A percentile compares a stretch with the other conserved stretches of the same genome.
Conservation (phyloP, 495 filamentous ascomycete genomes). For the Hyaloscypha hepaticicola region DNA sequence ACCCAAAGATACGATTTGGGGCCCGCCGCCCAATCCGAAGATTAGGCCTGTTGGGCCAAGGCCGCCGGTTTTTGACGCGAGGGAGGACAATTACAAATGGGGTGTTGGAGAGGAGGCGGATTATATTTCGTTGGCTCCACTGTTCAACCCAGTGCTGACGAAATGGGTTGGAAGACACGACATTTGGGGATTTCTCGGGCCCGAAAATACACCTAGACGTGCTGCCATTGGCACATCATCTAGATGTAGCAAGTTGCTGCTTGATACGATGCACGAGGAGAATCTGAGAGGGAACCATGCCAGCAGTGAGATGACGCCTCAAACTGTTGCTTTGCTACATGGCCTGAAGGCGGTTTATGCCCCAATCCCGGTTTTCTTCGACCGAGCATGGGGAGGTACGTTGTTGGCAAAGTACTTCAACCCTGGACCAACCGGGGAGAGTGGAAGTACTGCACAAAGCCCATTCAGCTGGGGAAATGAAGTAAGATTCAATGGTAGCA, state of each 20-base stretch:
- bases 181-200: constrained; percentile 61
- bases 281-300: constrained; percentile 59
- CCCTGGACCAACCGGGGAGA: constrained; percentile 47
- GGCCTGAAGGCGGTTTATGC: constrained; percentile 69
- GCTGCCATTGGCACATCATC: constrained; percentile 66
- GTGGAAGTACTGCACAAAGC: constrained; percentile 44
- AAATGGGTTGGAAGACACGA: constrained; percentile 61
- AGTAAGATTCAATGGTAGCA: constrained; percentile 53
- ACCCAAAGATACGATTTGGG: constrained; percentile 58
- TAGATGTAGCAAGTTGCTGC: constrained; percentile 59
- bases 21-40: constrained; percentile 49
- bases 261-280: constrained; percentile 65
- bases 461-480: constrained; percentile 53
- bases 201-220: constrained; percentile 57
- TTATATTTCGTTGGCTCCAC: constrained; percentile 66
- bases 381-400: constrained; percentile 54
- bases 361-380: constrained; percentile 70
- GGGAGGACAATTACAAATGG: constrained; percentile 66
- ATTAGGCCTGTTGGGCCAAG: constrained; percentile 60
- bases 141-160: constrained; percentile 65
- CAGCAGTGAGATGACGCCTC: constrained; percentile 68
- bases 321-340: constrained; percentile 63
- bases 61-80: constrained; percentile 51
- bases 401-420: constrained; percentile 64
- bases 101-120: constrained; percentile 77